Conservation (phyloP, 2,329 filamentous ascomycete genomes). For the Chalaropsis ovoidea region DNA sequence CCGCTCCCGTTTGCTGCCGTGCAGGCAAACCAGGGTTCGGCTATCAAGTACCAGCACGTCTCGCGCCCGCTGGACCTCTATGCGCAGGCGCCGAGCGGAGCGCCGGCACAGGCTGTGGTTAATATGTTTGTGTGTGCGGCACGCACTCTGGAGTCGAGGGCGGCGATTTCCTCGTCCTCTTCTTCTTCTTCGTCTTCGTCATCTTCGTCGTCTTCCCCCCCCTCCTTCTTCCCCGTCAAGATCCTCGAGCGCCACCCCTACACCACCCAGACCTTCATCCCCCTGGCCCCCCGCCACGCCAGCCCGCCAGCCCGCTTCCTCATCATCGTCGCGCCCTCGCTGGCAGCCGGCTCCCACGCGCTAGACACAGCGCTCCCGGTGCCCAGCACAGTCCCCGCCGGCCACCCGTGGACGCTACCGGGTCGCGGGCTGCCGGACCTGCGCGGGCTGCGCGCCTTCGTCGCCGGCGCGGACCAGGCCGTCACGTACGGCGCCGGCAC, state of each 20-base stretch:
- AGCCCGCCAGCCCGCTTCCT: slow-evolving; percentile 50
- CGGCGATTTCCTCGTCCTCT: neutral
- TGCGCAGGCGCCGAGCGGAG: slow-evolving; percentile 49
- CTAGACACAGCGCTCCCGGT: slow-evolving; percentile 27
- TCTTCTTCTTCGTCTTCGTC: slow-evolving; percentile 21
- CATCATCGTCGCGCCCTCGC: slow-evolving; percentile 76
- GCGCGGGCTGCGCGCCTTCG: slow-evolving; percentile 59
- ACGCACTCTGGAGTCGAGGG: slow-evolving; percentile 28
- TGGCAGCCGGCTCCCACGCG: slow-evolving; percentile 39
- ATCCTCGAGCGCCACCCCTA: slow-evolving; percentile 87
- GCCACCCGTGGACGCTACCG: slow-evolving; percentile 37
- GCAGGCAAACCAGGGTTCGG: slow-evolving; percentile 73
- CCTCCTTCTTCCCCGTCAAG: slow-evolving; percentile 47
- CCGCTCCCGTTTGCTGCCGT: slow-evolving; percentile 41
- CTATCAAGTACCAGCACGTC: slow-evolving; percentile 75
- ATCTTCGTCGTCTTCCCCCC: slow-evolving; percentile 20
- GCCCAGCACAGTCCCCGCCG: slow-evolving; percentile 27
- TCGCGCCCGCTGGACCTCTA: slow-evolving; percentile 66
- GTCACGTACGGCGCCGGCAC: slow-evolving; percentile 88
- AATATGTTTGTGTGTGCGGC: slow-evolving; percentile 77
- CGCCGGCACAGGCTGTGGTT: slow-evolving; percentile 55
- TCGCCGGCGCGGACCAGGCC: slow-evolving; percentile 66
- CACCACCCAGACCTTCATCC: slow-evolving; percentile 87
- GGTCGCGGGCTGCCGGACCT: slow-evolving; percentile 64
- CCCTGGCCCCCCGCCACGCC: slow-evolving; percentile 41